phyloP scores from a whole-genome alignment of 768 basidiomycete genomes.

The Termitomyces sp. region DNA sequence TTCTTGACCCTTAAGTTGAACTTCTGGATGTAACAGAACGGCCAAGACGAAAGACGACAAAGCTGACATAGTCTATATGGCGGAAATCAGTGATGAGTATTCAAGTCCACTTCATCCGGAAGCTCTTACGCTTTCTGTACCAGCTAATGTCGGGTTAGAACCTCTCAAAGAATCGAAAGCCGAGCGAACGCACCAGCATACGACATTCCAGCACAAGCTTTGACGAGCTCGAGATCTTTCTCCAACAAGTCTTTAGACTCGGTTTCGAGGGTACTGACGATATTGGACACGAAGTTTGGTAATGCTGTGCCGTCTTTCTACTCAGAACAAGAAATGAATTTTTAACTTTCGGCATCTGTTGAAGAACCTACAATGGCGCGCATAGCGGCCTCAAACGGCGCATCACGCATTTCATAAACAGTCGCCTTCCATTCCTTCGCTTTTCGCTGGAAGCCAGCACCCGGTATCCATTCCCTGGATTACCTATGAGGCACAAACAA shows the following conservation, averaged over 20 bases:
- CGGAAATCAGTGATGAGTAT: not conserved
- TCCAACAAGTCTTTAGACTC: constrained; percentile 15
- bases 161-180: not conserved
- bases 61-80: constrained; percentile 27
- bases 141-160: constrained; percentile 23
- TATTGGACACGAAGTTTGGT: constrained; percentile 31
- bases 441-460: constrained; percentile 47
- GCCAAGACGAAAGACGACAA: constrained; percentile 33
- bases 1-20: constrained; percentile 25
- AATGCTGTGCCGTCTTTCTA: constrained; percentile 29
- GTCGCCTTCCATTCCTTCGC: constrained; percentile 47
- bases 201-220: constrained; percentile 33
- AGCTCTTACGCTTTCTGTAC: constrained; percentile 36
- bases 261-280: constrained; percentile 21
- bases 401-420: constrained; percentile 46
- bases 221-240: constrained; percentile 27
- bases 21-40: constrained; percentile 31
- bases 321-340: not conserved
- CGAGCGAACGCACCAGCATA: constrained; percentile 29
- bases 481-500: not conserved
- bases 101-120: not conserved
- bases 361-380: constrained; percentile 31
- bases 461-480: constrained; percentile 45
- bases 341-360: not conserved
- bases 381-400: constrained; percentile 34